Evolutionary conservation across 2,329 filamentous ascomycete species (phyloP).

Genomic region (Trichoderma sp.): DNA sequence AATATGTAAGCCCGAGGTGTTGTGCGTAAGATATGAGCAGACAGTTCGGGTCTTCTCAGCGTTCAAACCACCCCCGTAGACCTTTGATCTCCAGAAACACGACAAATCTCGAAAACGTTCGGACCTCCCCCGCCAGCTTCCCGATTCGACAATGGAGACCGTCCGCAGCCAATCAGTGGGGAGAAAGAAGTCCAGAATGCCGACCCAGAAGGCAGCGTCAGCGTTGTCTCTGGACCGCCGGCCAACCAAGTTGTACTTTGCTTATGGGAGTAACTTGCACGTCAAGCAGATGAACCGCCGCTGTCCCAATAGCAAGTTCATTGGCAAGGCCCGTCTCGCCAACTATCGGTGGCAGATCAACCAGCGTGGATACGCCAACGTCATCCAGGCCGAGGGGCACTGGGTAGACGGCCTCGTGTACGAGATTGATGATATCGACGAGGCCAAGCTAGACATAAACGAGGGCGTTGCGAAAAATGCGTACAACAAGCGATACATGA

Average conservation of each 20-base stretch:
- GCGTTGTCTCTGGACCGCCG: conserved; percentile 30
- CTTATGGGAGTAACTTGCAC: conserved; percentile 51
- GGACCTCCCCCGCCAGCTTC: conserved; percentile 8
- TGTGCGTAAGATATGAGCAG: conserved; percentile 1
- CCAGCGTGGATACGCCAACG: conserved; percentile 50
- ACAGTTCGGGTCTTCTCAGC: conserved; percentile 7
- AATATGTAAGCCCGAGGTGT: conserved; percentile 22
- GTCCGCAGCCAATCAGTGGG: conserved; percentile 21
- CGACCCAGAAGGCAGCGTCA: conserved; percentile 27
- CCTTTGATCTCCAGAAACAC: neutral
- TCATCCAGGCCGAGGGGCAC: conserved; percentile 40
- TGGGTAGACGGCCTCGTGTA: conserved; percentile 49
- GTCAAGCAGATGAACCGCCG: conserved; percentile 49
- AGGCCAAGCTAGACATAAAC: conserved; percentile 44
- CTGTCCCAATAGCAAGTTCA: conserved; percentile 46
- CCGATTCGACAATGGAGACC: conserved; percentile 19
- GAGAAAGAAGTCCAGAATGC: conserved; percentile 14
- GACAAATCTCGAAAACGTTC: neutral
- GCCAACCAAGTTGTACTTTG: conserved; percentile 47
- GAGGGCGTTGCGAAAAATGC: conserved; percentile 47
- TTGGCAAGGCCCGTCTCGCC: conserved; percentile 45
- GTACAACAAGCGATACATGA: conserved; percentile 43
- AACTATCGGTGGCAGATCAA: conserved; percentile 52
- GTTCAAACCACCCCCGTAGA: conserved; percentile 6
- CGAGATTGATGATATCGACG: conserved; percentile 43